phyloP scores from a whole-genome alignment of 2,329 filamentous ascomycete species.

The Xylariaceae sp. region DNA sequence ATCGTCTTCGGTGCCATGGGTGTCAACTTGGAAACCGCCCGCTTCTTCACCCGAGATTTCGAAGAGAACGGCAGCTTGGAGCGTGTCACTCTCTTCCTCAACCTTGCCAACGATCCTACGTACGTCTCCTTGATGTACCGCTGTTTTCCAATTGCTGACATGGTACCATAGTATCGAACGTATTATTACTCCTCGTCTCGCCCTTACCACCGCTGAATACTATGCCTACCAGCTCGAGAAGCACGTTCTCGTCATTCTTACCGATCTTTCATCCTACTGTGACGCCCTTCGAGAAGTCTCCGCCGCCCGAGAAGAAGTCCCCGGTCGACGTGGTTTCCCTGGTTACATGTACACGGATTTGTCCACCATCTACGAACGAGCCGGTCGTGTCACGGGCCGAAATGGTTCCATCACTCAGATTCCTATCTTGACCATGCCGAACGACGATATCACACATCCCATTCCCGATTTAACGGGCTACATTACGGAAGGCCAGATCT shows the following conservation, averaged over 20 bases:
- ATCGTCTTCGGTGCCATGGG: slow-evolving; percentile 99
- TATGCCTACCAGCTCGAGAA: slow-evolving; percentile 99
- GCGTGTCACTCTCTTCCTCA: slow-evolving; percentile 94
- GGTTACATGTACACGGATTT: slow-evolving; percentile 99
- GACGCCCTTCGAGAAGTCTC: slow-evolving; percentile 98
- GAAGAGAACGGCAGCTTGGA: slow-evolving; percentile 99
- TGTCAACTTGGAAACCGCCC: slow-evolving; percentile 98
- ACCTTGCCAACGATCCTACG: slow-evolving; percentile 98
- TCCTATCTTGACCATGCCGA: slow-evolving; percentile 98
- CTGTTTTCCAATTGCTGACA: slow-evolving; percentile 12
- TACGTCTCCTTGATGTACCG: slow-evolving; percentile 33
- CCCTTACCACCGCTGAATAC: slow-evolving; percentile 97
- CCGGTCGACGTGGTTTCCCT: slow-evolving; percentile 97
- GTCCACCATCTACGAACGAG: slow-evolving; percentile 99
- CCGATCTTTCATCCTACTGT: slow-evolving; percentile 96
- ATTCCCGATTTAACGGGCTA: slow-evolving; percentile 98
- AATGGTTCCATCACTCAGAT: slow-evolving; percentile 99
- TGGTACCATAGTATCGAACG: slow-evolving; percentile 73
- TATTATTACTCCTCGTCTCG: slow-evolving; percentile 98
- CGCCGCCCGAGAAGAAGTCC: slow-evolving; percentile 95
- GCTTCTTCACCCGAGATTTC: slow-evolving; percentile 98
- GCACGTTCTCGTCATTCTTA: slow-evolving; percentile 98
- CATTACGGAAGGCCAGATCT: slow-evolving; percentile 98
- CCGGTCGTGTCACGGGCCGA: slow-evolving; percentile 91
- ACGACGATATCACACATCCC: slow-evolving; percentile 98